These are phyloP conservation scores for Melampsora americana DNA, from an alignment of 1,284 basidiomycete genomes.

Conservation along the genomic window DNA sequence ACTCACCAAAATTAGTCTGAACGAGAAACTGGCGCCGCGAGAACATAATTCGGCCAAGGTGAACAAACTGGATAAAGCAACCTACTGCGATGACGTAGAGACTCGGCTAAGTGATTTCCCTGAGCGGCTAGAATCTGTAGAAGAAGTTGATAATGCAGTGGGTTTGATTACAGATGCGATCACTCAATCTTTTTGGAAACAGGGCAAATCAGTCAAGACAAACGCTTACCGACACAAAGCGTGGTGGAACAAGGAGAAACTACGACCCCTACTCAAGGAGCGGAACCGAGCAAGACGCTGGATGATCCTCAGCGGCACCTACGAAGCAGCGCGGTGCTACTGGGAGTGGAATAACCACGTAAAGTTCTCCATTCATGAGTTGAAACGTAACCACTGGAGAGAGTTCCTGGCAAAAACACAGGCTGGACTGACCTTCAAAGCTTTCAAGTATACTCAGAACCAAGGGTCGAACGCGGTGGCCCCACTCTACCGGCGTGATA, in stretches of 20 bases:
- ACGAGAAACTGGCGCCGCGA: neutral
- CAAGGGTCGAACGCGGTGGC: neutral
- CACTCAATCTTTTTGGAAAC: no score
- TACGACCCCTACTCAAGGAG: neutral
- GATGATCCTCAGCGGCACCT: slow-evolving; percentile 4
- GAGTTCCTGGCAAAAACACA: no score
- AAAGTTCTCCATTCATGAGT: no score
- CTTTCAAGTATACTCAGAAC: neutral
- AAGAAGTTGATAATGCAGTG: neutral
- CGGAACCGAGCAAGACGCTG: slow-evolving; percentile 5
- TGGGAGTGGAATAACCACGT: no score
- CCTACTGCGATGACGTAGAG: neutral
- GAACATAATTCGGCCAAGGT: neutral
- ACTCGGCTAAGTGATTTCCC: neutral
- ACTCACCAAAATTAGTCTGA: no score
- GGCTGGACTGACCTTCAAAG: neutral
- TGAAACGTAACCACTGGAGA: no score
- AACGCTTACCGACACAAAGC: neutral
- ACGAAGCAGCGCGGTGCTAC: no score
- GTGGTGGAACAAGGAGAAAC: slow-evolving; percentile 5
- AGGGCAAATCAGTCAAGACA: neutral
- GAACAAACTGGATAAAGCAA: neutral
- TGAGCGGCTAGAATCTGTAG: neutral
- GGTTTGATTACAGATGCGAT: neutral
- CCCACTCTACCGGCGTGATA: neutral